Percentiles rank a stretch among this genome's conserved stretches.
phyloP scores from a whole-genome alignment of 768 basidiomycete genomes.

The Boletus edulis region DNA sequence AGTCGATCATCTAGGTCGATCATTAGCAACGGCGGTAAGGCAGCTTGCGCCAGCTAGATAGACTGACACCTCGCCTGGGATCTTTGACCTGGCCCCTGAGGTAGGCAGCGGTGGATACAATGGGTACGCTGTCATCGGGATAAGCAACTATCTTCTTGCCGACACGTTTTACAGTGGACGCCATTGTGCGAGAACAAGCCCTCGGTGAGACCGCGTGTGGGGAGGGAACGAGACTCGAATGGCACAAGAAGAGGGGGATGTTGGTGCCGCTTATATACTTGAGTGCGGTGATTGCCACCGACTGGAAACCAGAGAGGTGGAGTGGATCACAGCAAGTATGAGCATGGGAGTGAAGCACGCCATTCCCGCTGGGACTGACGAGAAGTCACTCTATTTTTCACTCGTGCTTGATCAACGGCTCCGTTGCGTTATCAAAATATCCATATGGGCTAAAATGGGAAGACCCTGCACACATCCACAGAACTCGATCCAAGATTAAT shows the following conservation, averaged over 20 bases:
- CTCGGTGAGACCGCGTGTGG: not conserved
- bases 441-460: too few species aligned
- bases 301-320: not conserved
- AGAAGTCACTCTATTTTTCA: not conserved
- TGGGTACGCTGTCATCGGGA: slow-evolving; percentile 57
- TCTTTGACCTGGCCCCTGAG: slow-evolving; percentile 37
- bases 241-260: not conserved
- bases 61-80: slow-evolving; percentile 49
- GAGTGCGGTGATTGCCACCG: not conserved
- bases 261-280: not conserved
- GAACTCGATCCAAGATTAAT: too few species aligned
- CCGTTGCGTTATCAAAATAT: too few species aligned
- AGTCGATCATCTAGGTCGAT: slow-evolving; percentile 49
- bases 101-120: slow-evolving; percentile 61
- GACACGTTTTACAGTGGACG: slow-evolving; percentile 40
- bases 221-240: not conserved
- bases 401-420: too few species aligned
- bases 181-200: slow-evolving; percentile 27
- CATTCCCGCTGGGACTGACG: slow-evolving; percentile 4
- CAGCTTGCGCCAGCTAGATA: too few species aligned
- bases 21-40: too few species aligned
- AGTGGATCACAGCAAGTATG: too few species aligned
- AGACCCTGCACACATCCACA: too few species aligned
- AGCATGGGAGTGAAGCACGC: slow-evolving; percentile 24
- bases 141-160: slow-evolving; percentile 60